Evolutionary conservation across 177 flowering plant genomes (phyloP).

Genomic region (Vitis hybrid): DNA sequence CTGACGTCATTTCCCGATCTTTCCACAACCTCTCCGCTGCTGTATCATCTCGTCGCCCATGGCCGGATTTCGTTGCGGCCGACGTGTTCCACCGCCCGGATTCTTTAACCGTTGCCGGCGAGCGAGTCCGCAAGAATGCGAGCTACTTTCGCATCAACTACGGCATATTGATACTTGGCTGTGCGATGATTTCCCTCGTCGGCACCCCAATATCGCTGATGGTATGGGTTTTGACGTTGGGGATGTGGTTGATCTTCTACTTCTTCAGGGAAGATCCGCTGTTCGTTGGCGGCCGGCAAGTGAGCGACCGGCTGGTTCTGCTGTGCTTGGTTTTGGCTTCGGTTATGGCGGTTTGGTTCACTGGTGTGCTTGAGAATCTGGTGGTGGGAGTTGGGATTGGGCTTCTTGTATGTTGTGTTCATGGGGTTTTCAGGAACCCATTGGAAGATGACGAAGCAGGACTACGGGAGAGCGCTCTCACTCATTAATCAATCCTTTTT

Average conservation of each 20-base stretch:
- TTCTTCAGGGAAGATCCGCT: constrained; percentile 49
- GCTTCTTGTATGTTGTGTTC: constrained; percentile 24
- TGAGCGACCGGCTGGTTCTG: constrained; percentile 31
- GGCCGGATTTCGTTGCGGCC: constrained; percentile 38
- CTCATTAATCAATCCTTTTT: constrained; percentile 5
- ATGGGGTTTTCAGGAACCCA: constrained; percentile 44
- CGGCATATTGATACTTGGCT: constrained; percentile 22
- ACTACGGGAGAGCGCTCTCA: constrained; percentile 32
- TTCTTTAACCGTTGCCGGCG: constrained; percentile 22
- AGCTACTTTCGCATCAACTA: constrained; percentile 43
- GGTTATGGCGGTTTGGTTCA: constrained; percentile 18
- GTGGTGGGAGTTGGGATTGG: constrained; percentile 26
- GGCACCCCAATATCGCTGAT: constrained; percentile 35
- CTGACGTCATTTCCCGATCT: constrained; percentile 47
- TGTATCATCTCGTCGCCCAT: constrained; percentile 42
- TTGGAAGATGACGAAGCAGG: constrained; percentile 43
- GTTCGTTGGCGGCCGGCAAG: constrained; percentile 24
- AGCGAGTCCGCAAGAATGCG: constrained; percentile 30
- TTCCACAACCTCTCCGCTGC: constrained; percentile 36
- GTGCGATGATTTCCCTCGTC: constrained; percentile 32
- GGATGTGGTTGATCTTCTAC: constrained; percentile 36
- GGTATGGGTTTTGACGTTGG: constrained; percentile 16
- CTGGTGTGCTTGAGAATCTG: constrained; percentile 23
- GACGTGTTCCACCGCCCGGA: constrained; percentile 29
- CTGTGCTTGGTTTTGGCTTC: constrained; percentile 19